Evolutionary conservation across 148 eudicot species (phyloP).

Genomic region (Beta vulgaris): DNA sequence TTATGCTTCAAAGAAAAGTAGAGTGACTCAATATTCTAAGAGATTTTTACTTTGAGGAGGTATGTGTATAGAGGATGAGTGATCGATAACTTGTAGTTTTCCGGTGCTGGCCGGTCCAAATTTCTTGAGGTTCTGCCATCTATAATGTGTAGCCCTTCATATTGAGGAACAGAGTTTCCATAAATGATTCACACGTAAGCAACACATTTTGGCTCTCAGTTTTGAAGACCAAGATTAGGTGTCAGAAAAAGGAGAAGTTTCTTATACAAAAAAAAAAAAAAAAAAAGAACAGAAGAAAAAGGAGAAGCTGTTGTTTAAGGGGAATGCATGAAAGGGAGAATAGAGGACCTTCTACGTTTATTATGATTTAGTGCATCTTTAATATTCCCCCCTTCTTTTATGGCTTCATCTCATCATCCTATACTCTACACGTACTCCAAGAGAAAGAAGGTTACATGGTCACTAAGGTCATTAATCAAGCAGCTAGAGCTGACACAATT

Average conservation of each 20-base stretch:
- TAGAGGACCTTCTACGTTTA: too few relatives aligned
- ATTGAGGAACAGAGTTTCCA: background rate
- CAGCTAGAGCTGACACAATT: too few relatives aligned
- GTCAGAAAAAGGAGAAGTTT: background rate
- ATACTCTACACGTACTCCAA: too few relatives aligned
- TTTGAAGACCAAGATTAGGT: background rate
- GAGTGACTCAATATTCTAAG: background rate
- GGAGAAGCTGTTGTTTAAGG: too few relatives aligned
- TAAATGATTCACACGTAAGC: background rate
- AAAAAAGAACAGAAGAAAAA: too few relatives aligned
- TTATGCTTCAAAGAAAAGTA: background rate
- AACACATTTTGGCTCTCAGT: background rate
- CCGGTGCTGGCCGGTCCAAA: background rate
- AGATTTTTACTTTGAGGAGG: background rate
- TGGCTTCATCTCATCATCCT: too few relatives aligned
- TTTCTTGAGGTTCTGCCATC: background rate
- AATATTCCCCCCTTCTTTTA: background rate
- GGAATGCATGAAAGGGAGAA: too few relatives aligned
- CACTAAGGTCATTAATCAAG: too few relatives aligned
- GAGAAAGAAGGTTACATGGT: too few relatives aligned
- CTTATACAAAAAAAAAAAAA: too few relatives aligned
- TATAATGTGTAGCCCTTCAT: background rate
- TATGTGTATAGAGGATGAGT: background rate
- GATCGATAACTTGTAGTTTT: background rate
- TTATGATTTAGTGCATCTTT: background rate